A percentile compares a stretch with the other conserved stretches of the same genome.
Evolutionary conservation across 495 filamentous ascomycete species (phyloP).

Genomic region (Friedmanniomyces endolithicus): DNA sequence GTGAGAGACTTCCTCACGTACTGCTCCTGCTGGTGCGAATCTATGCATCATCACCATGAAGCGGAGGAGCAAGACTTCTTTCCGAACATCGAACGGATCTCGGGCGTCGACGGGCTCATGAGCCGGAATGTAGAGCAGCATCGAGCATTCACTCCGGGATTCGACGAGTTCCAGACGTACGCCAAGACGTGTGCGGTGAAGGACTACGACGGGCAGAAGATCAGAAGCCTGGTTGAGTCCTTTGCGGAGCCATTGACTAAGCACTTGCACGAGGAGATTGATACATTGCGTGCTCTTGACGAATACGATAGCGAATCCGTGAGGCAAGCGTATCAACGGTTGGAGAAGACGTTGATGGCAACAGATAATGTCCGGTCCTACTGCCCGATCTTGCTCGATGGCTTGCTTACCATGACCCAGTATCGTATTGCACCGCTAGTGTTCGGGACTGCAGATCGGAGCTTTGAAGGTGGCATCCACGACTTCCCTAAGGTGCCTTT

Average conservation of each 20-base stretch:
- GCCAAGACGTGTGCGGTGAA: constrained; percentile 21
- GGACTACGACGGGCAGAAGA: constrained; percentile 28
- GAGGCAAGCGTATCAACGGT: constrained; percentile 18
- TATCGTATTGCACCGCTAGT: constrained; percentile 26
- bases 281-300: constrained; percentile 21
- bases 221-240: constrained; percentile 32
- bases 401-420: too few relatives aligned
- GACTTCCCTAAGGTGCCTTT: constrained; percentile 25
- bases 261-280: constrained; percentile 42
- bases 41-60: constrained; percentile 29
- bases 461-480: constrained; percentile 26
- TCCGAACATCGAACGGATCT: constrained; percentile 26
- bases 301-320: constrained; percentile 22
- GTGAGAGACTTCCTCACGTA: constrained; percentile 26
- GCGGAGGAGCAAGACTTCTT: constrained; percentile 30
- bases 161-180: constrained; percentile 31
- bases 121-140: constrained; percentile 36
- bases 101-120: constrained; percentile 21
- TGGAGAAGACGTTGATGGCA: constrained; percentile 19
- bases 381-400: too few relatives aligned
- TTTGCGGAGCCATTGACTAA: constrained; percentile 30
- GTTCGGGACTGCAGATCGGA: constrained; percentile 25
- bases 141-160: constrained; percentile 30
- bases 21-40: constrained; percentile 31
- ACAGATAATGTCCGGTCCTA: too few relatives aligned